Percentiles rank a stretch among this genome's conserved stretches.
Evolutionary conservation across 495 filamentous ascomycete genomes (phyloP).

Genomic region (Sabuloglossum arenarium): DNA sequence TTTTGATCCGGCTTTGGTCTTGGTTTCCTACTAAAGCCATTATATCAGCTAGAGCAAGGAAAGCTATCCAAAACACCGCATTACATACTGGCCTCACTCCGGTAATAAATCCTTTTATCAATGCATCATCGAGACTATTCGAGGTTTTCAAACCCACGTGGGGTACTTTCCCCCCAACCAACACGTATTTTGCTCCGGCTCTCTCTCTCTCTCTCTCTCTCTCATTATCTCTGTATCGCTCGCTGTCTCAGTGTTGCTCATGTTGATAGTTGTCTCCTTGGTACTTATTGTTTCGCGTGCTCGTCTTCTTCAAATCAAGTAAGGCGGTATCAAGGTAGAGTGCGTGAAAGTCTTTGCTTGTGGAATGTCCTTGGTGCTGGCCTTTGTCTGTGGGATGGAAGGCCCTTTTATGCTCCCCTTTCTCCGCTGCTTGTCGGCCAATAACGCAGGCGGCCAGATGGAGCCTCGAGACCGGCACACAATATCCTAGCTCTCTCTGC

Average conservation of each 20-base stretch:
- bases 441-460: no score
- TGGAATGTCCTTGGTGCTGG: no score
- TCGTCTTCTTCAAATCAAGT: background rate
- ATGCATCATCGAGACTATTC: background rate
- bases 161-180: background rate
- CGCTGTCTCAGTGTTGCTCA: background rate
- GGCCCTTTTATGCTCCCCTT: background rate
- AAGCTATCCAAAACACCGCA: background rate
- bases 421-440: background rate
- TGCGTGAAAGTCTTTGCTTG: no score
- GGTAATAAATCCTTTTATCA: no score
- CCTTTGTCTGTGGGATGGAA: background rate
- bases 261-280: background rate
- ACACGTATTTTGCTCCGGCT: background rate
- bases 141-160: background rate
- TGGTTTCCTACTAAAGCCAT: background rate
- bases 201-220: background rate
- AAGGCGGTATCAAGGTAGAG: background rate
- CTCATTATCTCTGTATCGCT: background rate
- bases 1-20: background rate
- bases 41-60: background rate
- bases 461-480: no score
- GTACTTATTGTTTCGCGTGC: background rate
- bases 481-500: no score
- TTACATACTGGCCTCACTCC: no score